Evolutionary conservation across 768 basidiomycete species (phyloP).

Genomic region (Russula griseocarnosa): DNA sequence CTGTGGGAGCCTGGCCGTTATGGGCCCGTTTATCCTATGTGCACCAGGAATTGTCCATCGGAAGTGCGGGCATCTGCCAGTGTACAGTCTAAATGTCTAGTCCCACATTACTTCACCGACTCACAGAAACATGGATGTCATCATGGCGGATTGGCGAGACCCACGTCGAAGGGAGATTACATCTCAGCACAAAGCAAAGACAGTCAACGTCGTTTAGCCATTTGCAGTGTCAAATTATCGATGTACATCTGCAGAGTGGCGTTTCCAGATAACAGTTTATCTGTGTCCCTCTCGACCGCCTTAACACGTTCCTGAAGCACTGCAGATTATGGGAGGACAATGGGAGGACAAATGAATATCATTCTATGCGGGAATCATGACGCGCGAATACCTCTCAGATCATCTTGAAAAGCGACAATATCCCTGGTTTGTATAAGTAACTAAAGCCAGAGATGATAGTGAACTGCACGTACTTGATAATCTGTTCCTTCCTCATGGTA

Average conservation of each 20-base stretch:
- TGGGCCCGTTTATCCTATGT: background rate
- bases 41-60: no score
- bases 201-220: constrained; percentile 68
- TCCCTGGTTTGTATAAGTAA: constrained; percentile 48
- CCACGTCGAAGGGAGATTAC: background rate
- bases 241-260: constrained; percentile 85
- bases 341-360: constrained; percentile 1
- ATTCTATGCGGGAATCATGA: background rate
- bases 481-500: constrained; percentile 69
- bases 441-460: background rate
- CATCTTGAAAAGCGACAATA: constrained; percentile 68
- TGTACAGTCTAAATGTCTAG: background rate
- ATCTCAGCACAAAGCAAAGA: background rate
- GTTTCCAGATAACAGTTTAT: constrained; percentile 74
- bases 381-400: constrained; percentile 56
- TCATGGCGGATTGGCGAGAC: background rate
- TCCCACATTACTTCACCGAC: background rate
- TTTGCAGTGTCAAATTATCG: constrained; percentile 83
- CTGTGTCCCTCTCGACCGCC: constrained; percentile 70
- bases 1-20: background rate
- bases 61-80: background rate
- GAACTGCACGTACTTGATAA: constrained; percentile 58
- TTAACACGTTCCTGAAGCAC: constrained; percentile 66
- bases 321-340: constrained; percentile 33
- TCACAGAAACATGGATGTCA: background rate